Percentiles rank a stretch among this genome's conserved stretches.
These are phyloP conservation scores for Pleurostoma richardsiae DNA, from an alignment of 2,329 filamentous ascomycete genomes.

Conservation along the genomic window DNA sequence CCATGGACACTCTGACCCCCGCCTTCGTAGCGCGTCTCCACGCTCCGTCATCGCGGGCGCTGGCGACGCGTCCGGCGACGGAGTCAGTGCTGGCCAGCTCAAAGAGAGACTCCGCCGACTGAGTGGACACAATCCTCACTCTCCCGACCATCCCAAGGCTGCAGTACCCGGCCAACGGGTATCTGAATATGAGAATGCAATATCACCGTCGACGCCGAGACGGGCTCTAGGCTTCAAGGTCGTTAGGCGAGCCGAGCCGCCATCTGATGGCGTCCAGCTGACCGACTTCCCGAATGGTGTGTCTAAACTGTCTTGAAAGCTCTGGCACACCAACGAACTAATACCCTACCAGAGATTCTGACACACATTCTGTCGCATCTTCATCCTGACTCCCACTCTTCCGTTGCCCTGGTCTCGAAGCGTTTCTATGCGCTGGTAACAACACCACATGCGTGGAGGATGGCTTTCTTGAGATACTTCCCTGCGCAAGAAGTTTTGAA, in stretches of 20 bases:
- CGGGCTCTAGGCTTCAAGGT: conserved; percentile 52
- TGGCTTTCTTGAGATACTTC: conserved; percentile 88
- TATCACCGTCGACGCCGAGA: conserved; percentile 39
- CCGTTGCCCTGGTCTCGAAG: conserved; percentile 79
- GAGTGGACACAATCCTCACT: conserved; percentile 30
- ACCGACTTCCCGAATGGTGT: conserved; percentile 76
- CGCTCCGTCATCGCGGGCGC: conserved; percentile 21
- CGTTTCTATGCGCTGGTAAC: conserved; percentile 85
- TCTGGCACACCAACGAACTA: too few species aligned
- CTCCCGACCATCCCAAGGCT: conserved; percentile 18
- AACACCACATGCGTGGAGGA: conserved; percentile 88
- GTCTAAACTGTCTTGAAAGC: conserved; percentile 14
- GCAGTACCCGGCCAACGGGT: conserved; percentile 46
- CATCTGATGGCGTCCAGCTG: conserved; percentile 36
- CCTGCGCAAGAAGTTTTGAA: conserved; percentile 62
- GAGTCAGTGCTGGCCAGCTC: conserved; percentile 36
- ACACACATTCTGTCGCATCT: conserved; percentile 89
- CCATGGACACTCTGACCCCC: conserved; percentile 25
- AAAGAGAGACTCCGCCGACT: conserved; percentile 47
- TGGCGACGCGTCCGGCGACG: conserved; percentile 19
- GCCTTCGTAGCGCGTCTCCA: conserved; percentile 29
- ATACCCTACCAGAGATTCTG: conserved; percentile 65
- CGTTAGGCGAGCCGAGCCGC: conserved; percentile 37
- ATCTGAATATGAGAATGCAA: conserved; percentile 56
- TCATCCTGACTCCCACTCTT: conserved; percentile 75